phyloP scores from a whole-genome alignment of 257 asterid genomes.

The Nicotiana noctiflora region DNA sequence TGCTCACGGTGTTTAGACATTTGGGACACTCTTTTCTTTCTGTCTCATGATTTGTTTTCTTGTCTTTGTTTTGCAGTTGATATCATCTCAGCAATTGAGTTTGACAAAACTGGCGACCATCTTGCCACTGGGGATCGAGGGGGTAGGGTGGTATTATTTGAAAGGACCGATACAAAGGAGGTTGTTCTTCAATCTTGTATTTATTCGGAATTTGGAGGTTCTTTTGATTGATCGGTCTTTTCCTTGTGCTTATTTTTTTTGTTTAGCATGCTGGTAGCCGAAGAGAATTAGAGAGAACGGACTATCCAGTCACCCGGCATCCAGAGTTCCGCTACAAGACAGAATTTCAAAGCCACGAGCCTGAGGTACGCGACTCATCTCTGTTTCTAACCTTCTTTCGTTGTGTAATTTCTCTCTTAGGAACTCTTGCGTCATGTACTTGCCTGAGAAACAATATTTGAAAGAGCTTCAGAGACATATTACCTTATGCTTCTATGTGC shows the following conservation, averaged over 20 bases:
- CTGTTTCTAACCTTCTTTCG: neutral
- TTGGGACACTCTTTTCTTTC: neutral
- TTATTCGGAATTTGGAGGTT: conserved; percentile 11
- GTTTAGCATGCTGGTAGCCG: conserved; percentile 54
- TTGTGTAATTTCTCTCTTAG: neutral
- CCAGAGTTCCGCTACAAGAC: conserved; percentile 88
- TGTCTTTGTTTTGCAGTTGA: conserved; percentile 54
- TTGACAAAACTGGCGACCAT: conserved; percentile 72
- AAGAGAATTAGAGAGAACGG: conserved; percentile 69
- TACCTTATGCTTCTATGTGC: neutral
- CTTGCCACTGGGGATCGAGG: conserved; percentile 93
- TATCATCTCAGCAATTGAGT: conserved; percentile 75
- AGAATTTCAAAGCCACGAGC: conserved; percentile 92
- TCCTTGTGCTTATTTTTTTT: conserved; percentile 7
- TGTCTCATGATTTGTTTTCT: conserved; percentile 6
- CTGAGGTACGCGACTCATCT: conserved; percentile 53
- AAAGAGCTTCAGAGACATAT: neutral
- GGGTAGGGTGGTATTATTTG: conserved; percentile 86
- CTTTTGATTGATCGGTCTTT: neutral
- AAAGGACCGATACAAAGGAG: conserved; percentile 67
- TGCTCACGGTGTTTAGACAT: neutral
- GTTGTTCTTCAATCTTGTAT: conserved; percentile 26
- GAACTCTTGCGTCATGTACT: neutral
- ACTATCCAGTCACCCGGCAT: conserved; percentile 49
- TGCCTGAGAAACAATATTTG: neutral